Conservation (phyloP, 2,329 filamentous ascomycete genomes). For the Stylonectria norvegica region DNA sequence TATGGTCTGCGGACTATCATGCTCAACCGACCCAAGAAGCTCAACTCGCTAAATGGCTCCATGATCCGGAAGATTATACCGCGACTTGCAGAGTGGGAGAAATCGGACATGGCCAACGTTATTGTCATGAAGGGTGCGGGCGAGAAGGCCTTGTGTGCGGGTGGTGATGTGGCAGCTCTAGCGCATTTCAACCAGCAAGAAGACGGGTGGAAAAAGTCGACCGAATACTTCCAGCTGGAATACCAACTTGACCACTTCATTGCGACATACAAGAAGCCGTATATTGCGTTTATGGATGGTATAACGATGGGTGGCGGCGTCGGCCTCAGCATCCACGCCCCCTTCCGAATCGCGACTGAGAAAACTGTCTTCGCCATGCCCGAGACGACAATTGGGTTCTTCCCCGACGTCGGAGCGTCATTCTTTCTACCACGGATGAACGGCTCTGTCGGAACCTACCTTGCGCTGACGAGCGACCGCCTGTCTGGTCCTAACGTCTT, state of each 20-base stretch:
- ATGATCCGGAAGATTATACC: constrained; percentile 96
- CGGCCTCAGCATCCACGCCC: constrained; percentile 88
- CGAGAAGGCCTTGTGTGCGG: constrained; percentile 82
- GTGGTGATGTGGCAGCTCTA: constrained; percentile 82
- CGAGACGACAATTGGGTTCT: constrained; percentile 97
- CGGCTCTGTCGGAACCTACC: constrained; percentile 82
- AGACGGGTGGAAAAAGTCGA: constrained; percentile 70
- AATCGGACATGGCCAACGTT: constrained; percentile 90
- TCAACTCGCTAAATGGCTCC: constrained; percentile 88
- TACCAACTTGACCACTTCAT: constrained; percentile 96
- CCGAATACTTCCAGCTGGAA: constrained; percentile 88
- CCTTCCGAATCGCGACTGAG: constrained; percentile 94
- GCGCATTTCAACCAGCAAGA: constrained; percentile 66
- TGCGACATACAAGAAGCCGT: constrained; percentile 88
- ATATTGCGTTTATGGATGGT: constrained; percentile 93
- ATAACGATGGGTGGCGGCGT: constrained; percentile 98
- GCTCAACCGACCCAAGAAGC: constrained; percentile 87
- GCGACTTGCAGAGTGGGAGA: constrained; percentile 86
- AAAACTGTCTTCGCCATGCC: constrained; percentile 97
- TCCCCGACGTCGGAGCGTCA: constrained; percentile 93
- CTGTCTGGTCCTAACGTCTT: constrained; percentile 81
- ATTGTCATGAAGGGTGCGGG: constrained; percentile 90
- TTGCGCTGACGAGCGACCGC: constrained; percentile 84
- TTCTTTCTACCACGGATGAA: constrained; percentile 94
- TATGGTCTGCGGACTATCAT: constrained; percentile 90